Conservation (phyloP, 768 basidiomycete species). For the Russula lepida region DNA sequence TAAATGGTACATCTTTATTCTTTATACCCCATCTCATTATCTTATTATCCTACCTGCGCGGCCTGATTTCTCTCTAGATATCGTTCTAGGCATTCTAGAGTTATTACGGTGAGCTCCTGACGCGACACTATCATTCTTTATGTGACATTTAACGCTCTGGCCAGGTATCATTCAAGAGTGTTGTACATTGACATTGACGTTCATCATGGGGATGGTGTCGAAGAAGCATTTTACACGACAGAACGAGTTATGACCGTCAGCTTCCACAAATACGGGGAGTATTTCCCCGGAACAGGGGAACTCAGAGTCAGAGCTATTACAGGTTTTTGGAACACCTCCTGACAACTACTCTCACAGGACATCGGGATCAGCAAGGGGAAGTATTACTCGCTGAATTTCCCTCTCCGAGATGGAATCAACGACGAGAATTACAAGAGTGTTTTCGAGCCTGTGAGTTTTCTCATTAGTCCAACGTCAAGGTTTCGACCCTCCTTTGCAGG, state of each 20-base stretch:
- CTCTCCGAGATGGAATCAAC: conserved; percentile 87
- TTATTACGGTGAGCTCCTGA: conserved; percentile 56
- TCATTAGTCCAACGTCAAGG: not conserved
- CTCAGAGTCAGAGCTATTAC: conserved; percentile 51
- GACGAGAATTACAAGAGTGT: conserved; percentile 93
- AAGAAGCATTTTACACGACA: conserved; percentile 98
- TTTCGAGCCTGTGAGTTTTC: conserved; percentile 76
- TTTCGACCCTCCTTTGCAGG: conserved; percentile 38
- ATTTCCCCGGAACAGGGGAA: conserved; percentile 98
- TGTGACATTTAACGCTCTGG: not conserved
- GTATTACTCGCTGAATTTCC: conserved; percentile 90
- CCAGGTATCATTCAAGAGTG: conserved; percentile 88
- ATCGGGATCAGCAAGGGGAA: conserved; percentile 92
- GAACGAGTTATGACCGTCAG: conserved; percentile 98
- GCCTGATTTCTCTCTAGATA: conserved; percentile 45
- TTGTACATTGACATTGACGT: conserved; percentile 98
- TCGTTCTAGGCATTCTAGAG: conserved; percentile 94
- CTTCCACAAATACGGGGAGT: conserved; percentile 99
- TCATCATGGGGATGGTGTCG: conserved; percentile 98
- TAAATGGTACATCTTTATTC: conserved; percentile 60
- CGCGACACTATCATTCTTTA: not conserved
- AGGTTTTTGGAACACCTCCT: not conserved
- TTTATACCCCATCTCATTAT: not conserved
- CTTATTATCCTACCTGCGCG: not conserved
- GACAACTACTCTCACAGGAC: conserved; percentile 44